Base-by-base conservation (phyloP, 805 yeast species). In the Groenewaldozyma salmanticensis region DNA sequence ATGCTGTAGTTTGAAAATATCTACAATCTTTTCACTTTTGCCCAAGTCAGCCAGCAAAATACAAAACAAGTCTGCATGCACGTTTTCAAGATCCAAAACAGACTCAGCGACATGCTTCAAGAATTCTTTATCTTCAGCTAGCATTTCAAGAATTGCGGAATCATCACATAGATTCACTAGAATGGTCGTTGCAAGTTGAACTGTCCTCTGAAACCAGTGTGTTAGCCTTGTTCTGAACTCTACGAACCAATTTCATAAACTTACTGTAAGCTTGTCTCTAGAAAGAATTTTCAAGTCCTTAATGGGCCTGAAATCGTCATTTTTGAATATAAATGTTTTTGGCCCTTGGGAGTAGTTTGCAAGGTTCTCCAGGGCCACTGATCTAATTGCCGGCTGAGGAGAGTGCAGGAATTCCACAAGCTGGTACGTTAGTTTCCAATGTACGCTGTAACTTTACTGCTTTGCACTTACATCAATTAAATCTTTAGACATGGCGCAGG, bases 31-130 rank as follows among this genome's bases (percentile, higher is more conserved):
- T 52, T 82, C 86, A 49, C 76, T 76, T 53, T 88, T 86, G 17
- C 95, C 90, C 52, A 92, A 57, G 57, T 92, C 92, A 21, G 95
- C 77, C 50, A 92, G 70, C 44, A 92, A 66, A 47, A 92, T 88
- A 54, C 88, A 76, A 72, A 77, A 79, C 47, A 86, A 70, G 52
- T 87, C 96, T 4, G 94, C 83, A 58, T 78, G 77, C 21, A 71
- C 57, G 55, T 85, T 81, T 4, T 67, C 66, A 29, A 76, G 59
- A 43, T 72, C 75, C n/a, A 39, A 70, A 58, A 59, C 49, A 45
- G 51, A 43, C 21, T 51, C 46, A 16, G 52, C 55, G 17, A 58
- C 47, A 33, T 40, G 47, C 19, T 47, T 44, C 13, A 64, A 45
- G 56, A 79, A 85, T 5, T 65, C 65, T 13, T 62, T 66, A 57